These are phyloP conservation scores for Neoscytalidium dimidiatum DNA, from an alignment of 2,329 filamentous ascomycete genomes.

Conservation along the genomic window DNA sequence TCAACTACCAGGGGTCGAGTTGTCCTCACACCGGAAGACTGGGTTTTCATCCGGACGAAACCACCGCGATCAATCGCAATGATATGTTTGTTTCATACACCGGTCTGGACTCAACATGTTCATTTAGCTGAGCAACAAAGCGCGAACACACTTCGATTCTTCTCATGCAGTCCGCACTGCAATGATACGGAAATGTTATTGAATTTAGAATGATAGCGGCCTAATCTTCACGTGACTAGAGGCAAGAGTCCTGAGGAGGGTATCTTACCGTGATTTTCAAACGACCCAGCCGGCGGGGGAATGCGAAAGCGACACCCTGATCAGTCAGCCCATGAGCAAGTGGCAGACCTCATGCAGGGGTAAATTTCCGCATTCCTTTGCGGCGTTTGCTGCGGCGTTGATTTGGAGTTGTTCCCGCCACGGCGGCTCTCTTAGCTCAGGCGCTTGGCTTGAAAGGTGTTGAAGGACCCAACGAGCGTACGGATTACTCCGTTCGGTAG, in stretches of 20 bases:
- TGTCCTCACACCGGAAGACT: neutral
- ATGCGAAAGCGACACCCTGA: neutral
- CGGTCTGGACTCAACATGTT: neutral
- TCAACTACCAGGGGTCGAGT: neutral
- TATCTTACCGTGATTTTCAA: neutral
- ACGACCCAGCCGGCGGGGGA: neutral
- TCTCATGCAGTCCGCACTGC: neutral
- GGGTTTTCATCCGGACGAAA: neutral
- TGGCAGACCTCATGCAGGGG: neutral
- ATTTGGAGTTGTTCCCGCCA: neutral
- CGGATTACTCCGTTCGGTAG: neutral
- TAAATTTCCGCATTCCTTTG: neutral
- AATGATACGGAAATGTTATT: neutral
- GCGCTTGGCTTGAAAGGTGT: constrained; percentile 4
- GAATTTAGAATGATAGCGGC: neutral
- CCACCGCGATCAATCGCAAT: neutral
- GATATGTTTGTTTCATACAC: neutral
- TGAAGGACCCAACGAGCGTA: neutral
- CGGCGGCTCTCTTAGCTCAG: neutral
- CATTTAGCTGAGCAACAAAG: neutral
- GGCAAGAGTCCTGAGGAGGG: neutral
- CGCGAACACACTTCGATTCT: neutral
- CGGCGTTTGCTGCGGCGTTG: neutral
- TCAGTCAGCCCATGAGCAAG: neutral
- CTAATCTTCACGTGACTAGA: neutral